A percentile compares a stretch with the other conserved stretches of the same genome.
Conservation (phyloP, 2,329 filamentous ascomycete genomes). For the Pseudocercospora eumusae region DNA sequence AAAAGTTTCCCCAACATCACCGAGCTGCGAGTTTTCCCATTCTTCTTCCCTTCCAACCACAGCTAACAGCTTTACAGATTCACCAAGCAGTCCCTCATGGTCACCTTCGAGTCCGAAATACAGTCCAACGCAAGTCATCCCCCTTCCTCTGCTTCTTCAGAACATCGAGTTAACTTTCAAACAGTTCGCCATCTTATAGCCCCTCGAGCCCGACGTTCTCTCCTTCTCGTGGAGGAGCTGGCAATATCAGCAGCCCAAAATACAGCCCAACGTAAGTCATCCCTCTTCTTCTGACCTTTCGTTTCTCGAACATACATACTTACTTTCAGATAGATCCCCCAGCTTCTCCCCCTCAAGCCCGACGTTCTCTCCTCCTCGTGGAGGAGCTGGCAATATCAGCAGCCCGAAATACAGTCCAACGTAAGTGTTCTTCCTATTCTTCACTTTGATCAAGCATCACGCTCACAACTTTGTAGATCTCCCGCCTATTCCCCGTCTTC, state of each 20-base stretch:
- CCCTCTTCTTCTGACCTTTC: too few relatives aligned
- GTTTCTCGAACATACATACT: too few relatives aligned
- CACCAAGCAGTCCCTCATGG: not conserved
- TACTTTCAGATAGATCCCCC: too few relatives aligned
- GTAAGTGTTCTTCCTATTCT: not conserved
- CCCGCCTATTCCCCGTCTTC: not conserved
- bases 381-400: too few relatives aligned
- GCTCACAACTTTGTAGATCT: not conserved
- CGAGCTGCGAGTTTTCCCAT: not conserved
- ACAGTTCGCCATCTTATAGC: not conserved
- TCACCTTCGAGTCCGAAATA: too few relatives aligned
- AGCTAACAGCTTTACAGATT: not conserved
- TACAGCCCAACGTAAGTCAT: too few relatives aligned
- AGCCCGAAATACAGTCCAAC: too few relatives aligned
- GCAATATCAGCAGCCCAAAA: too few relatives aligned
- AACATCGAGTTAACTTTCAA: not conserved
- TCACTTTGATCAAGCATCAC: not conserved
- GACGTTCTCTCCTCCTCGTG: too few relatives aligned
- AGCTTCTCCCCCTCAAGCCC: too few relatives aligned
- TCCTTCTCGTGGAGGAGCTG: too few relatives aligned
- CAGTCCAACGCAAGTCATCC: not conserved
- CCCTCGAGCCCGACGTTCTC: not conserved
- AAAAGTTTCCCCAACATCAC: constrained; percentile 7
- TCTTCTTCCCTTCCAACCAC: too few relatives aligned
- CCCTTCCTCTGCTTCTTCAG: not conserved